Evolutionary conservation across 345 rosid genomes (phyloP).

Genomic region (Populus ilicifolia): DNA sequence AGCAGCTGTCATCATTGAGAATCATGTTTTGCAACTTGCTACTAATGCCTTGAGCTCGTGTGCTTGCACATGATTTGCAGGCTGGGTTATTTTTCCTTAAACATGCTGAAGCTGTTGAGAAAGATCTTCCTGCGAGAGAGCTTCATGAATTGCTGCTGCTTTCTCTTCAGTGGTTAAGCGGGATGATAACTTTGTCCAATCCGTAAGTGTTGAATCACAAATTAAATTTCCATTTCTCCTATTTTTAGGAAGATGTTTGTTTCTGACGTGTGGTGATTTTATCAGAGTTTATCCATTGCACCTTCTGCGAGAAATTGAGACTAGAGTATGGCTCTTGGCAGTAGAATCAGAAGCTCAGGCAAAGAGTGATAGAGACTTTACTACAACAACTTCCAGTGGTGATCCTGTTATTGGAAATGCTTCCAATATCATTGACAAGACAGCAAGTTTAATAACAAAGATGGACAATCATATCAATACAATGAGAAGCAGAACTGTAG

Average conservation of each 20-base stretch:
- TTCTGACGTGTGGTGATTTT: conserved; percentile 31
- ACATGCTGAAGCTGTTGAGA: conserved; percentile 92
- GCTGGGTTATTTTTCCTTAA: conserved; percentile 92
- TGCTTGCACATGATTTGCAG: conserved; percentile 38
- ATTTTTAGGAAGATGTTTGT: conserved; percentile 6
- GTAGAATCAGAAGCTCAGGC: conserved; percentile 92
- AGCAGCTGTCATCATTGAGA: background rate
- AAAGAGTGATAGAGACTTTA: conserved; percentile 60
- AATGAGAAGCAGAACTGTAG: conserved; percentile 50
- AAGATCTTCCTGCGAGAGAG: conserved; percentile 91
- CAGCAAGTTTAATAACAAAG: conserved; percentile 76
- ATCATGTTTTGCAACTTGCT: conserved; percentile 8
- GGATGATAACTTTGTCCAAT: conserved; percentile 66
- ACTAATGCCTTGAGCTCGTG: conserved; percentile 5
- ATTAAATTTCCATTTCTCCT: conserved; percentile 9
- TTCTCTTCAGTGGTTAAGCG: conserved; percentile 95
- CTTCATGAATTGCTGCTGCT: conserved; percentile 84
- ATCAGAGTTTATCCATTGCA: conserved; percentile 85
- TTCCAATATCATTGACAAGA: conserved; percentile 69
- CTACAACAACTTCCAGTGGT: conserved; percentile 36
- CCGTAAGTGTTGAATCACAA: conserved; percentile 58
- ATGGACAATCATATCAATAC: conserved; percentile 89
- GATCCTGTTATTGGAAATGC: conserved; percentile 45
- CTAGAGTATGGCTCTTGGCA: conserved; percentile 94
- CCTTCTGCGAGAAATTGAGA: conserved; percentile 94